These are phyloP conservation scores for Globisporangium radiosum DNA, from an alignment of 352 stramenopile genomes.

Conservation along the genomic window DNA sequence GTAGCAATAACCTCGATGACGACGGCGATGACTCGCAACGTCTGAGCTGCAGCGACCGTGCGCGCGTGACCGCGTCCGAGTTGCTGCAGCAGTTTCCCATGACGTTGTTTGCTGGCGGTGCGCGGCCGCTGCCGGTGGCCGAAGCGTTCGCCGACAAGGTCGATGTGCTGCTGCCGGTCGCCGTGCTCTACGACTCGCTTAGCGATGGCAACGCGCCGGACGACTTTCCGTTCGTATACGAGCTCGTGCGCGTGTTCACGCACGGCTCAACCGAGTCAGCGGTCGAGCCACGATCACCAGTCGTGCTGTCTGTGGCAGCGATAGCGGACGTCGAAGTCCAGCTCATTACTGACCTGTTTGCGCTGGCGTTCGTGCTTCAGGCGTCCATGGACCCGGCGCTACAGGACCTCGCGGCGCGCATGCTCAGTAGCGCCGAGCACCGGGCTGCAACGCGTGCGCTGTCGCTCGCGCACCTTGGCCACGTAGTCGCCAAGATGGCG, in stretches of 20 bases:
- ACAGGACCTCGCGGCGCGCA: slow-evolving; percentile 31
- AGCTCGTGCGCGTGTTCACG: slow-evolving; percentile 16
- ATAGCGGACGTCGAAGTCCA: slow-evolving; percentile 32
- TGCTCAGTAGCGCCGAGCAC: slow-evolving; percentile 44
- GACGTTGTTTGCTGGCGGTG: slow-evolving; percentile 4
- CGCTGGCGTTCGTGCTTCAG: slow-evolving; percentile 54
- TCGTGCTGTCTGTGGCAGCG: too few relatives aligned
- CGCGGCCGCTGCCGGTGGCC: background rate
- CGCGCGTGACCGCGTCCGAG: background rate
- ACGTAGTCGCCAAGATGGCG: slow-evolving; percentile 64
- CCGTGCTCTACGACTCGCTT: slow-evolving; percentile 38
- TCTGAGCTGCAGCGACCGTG: background rate
- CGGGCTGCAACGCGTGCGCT: slow-evolving; percentile 30
- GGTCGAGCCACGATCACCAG: background rate
- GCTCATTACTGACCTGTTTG: slow-evolving; percentile 65
- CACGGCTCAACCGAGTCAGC: background rate
- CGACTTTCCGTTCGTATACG: slow-evolving; percentile 30
- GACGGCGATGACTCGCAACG: background rate
- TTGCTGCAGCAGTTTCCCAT: slow-evolving; percentile 36
- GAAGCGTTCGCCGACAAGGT: slow-evolving; percentile 25
- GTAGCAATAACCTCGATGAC: background rate
- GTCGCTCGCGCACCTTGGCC: slow-evolving; percentile 45
- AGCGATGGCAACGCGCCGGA: background rate
- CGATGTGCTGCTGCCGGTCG: slow-evolving; percentile 43
- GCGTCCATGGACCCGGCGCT: slow-evolving; percentile 12